Percentiles rank a stretch among this genome's conserved stretches.
These are phyloP conservation scores for Dactylella cylindrospora DNA, from an alignment of 2,329 filamentous ascomycete species.

Conservation along the genomic window DNA sequence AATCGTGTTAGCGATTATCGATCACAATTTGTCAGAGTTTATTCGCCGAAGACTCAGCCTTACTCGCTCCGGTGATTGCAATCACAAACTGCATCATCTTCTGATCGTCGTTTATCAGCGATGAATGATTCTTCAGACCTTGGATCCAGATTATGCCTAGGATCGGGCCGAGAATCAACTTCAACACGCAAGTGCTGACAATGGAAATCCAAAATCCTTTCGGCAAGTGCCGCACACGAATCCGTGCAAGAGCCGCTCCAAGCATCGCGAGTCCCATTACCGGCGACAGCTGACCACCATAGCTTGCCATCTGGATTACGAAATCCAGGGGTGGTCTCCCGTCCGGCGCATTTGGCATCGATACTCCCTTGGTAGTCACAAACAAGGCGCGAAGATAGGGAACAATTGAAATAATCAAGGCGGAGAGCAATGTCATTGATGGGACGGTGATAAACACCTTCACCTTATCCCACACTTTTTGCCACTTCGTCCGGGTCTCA, in stretches of 20 bases:
- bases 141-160: conserved; percentile 48
- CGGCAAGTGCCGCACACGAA: conserved; percentile 46
- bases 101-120: conserved; percentile 45
- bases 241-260: conserved; percentile 46
- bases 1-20: neutral
- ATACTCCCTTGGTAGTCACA: conserved; percentile 29
- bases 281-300: conserved; percentile 46
- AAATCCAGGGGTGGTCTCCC: conserved; percentile 48
- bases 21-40: neutral
- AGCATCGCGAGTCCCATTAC: conserved; percentile 47
- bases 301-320: conserved; percentile 47
- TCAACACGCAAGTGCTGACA: conserved; percentile 46
- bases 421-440: conserved; percentile 46
- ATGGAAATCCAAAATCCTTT: conserved; percentile 49
- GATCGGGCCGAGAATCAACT: conserved; percentile 48
- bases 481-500: conserved; percentile 27
- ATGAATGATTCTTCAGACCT: conserved; percentile 44
- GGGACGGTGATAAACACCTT: conserved; percentile 46
- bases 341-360: conserved; percentile 47
- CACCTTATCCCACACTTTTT: conserved; percentile 40
- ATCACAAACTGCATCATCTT: conserved; percentile 48
- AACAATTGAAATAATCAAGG: conserved; percentile 47
- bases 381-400: conserved; percentile 47
- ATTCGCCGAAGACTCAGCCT: too few relatives aligned
- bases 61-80: conserved; percentile 46